Evolutionary conservation across 495 filamentous ascomycete genomes (phyloP).

Genomic region (Annulohypoxylon moriforme): DNA sequence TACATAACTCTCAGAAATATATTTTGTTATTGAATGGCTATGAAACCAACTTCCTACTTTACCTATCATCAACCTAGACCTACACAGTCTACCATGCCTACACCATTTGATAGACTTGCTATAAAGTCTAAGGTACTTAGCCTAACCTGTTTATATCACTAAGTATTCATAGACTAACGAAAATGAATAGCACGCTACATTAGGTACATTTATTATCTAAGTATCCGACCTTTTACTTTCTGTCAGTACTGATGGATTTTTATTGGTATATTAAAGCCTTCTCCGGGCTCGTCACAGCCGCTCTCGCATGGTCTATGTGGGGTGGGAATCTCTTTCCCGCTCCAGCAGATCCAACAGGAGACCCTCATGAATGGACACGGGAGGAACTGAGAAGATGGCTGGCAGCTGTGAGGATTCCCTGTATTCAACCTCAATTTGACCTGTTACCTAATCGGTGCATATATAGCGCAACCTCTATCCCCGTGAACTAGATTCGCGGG

Average conservation of each 20-base stretch:
- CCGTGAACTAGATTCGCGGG: slow-evolving; percentile 70
- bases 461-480: slow-evolving; percentile 79
- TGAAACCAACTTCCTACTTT: slow-evolving; percentile 1
- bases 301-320: slow-evolving; percentile 86
- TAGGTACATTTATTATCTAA: slow-evolving; percentile 42
- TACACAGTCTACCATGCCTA: slow-evolving; percentile 66
- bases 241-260: slow-evolving; percentile 44
- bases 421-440: not conserved
- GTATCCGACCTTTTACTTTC: not conserved
- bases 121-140: slow-evolving; percentile 76
- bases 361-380: slow-evolving; percentile 77
- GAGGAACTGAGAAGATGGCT: slow-evolving; percentile 82
- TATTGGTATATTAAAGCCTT: slow-evolving; percentile 65
- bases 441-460: not conserved
- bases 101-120: slow-evolving; percentile 75
- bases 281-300: slow-evolving; percentile 83
- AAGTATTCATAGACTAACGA: not conserved
- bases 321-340: slow-evolving; percentile 81
- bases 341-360: slow-evolving; percentile 79
- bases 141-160: slow-evolving; percentile 36
- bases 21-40: not conserved
- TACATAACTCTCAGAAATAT: slow-evolving; percentile 22
- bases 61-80: slow-evolving; percentile 7
- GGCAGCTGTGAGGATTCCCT: slow-evolving; percentile 67
- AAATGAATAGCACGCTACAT: slow-evolving; percentile 40